A percentile compares a stretch with the other conserved stretches of the same genome.
Evolutionary conservation across 345 rosid species (phyloP).

Genomic region (Dipteronia sinensis): DNA sequence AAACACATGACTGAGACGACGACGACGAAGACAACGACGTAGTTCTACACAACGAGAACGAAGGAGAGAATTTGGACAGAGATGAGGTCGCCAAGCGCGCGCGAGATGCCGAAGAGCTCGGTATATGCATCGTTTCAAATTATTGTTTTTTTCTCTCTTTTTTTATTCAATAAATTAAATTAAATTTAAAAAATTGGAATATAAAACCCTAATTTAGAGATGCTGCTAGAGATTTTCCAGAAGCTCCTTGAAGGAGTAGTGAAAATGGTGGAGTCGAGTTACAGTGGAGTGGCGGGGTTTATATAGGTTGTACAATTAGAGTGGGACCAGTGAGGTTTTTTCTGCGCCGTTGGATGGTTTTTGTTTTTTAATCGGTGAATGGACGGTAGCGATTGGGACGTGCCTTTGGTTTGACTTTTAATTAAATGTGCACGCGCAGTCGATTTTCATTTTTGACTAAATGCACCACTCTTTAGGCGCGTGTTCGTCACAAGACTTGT

Average conservation of each 20-base stretch:
- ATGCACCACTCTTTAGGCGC: too few relatives aligned
- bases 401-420: too few relatives aligned
- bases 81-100: conserved; percentile 42
- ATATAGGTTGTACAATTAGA: neutral
- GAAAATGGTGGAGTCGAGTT: neutral
- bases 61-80: conserved; percentile 38
- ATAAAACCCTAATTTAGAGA: neutral
- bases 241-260: neutral
- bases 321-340: neutral
- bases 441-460: too few relatives aligned
- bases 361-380: too few relatives aligned
- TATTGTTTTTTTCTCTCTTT: too few relatives aligned
- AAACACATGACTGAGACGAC: conserved; percentile 25
- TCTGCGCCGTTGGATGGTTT: conserved; percentile 4
- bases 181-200: neutral
- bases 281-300: neutral
- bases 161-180: neutral
- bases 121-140: neutral
- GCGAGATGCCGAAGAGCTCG: conserved; percentile 29
- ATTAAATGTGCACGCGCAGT: too few relatives aligned
- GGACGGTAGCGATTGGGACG: too few relatives aligned
- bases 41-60: conserved; percentile 22
- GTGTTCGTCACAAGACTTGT: too few relatives aligned
- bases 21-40: conserved; percentile 14
- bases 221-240: neutral